Base-by-base conservation (phyloP, 2,329 filamentous ascomycete genomes). In the Colletotrichum gigasporum region DNA sequence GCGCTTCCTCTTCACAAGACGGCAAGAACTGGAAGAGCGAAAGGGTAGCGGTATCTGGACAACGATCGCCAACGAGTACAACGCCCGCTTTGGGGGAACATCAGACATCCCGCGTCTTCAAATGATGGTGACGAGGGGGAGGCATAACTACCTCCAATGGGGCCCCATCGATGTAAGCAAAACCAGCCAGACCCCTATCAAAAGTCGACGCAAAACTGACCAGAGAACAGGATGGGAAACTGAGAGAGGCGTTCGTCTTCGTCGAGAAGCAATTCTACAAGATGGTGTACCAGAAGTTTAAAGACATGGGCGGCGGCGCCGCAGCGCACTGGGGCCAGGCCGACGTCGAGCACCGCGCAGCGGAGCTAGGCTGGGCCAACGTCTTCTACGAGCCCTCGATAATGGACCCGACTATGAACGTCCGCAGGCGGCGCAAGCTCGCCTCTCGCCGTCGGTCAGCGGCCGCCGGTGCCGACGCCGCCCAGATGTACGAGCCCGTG, bases 11-110 rank as follows among this genome's bases (percentile, higher is more conserved):
- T 82, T 86, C 50, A 75, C 83, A 24, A 78, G 83, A n/a, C 78
- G 84, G 11, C 80, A 79, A 70, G 70, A 79, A 22, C 79, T 64
- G 24, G 42, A 34, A 16, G 9, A 81, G 67, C 74, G 80, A 53
- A 85, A 84, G 68, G 85, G 85, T 14, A 84, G 85, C 67, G 83
- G 85, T 32, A 87, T 87, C 84, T 88, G 85, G 85, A 80, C 85
- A 22, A 76, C 79, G 37, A 86, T 88, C 61, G 78, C 80, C 50
- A 71, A 70, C 5, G 79, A 82, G 59, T 87, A 79, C 64, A 70
- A 70, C 12, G 59, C 67, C 8, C 63, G 63, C 18, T 80, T 80
- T 53, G 58, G 70, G 9, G 75, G 78, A 64, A 74, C 74, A 12
- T 76, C 75, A 5, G 77, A 80, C 35, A 83, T 84, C 66, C 82